These are phyloP conservation scores for Ganoderma lucidum DNA, from an alignment of 1,284 basidiomycete species.

Conservation along the genomic window DNA sequence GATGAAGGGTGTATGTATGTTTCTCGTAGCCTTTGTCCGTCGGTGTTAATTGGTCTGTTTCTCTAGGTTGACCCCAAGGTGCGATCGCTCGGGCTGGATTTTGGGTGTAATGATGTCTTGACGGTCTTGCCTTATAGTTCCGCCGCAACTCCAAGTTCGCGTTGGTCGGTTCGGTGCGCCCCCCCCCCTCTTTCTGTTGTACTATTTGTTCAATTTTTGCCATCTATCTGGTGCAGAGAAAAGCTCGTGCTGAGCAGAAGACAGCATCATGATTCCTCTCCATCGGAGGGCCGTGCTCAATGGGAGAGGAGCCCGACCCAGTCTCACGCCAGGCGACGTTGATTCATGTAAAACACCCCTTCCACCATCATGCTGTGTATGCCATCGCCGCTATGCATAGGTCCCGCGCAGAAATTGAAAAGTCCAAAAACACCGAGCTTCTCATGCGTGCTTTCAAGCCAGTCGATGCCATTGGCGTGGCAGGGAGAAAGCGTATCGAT, in stretches of 20 bases:
- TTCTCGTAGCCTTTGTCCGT: conserved; percentile 10
- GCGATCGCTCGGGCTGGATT: conserved; percentile 35
- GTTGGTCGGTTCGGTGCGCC: conserved; percentile 79
- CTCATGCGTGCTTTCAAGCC: background rate
- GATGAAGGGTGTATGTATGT: conserved; percentile 85
- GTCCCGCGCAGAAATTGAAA: conserved; percentile 41
- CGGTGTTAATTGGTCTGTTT: conserved; percentile 23
- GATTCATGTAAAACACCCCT: conserved; percentile 36
- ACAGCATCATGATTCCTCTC: conserved; percentile 50
- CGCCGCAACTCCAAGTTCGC: conserved; percentile 87
- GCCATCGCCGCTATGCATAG: conserved; percentile 40
- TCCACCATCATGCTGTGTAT: conserved; percentile 39
- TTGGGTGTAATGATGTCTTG: conserved; percentile 6
- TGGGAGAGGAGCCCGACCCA: conserved; percentile 25
- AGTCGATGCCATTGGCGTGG: background rate
- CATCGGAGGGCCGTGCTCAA: conserved; percentile 18
- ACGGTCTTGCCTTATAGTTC: conserved; percentile 60
- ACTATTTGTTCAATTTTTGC: conserved; percentile 12
- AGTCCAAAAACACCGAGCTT: conserved; percentile 40
- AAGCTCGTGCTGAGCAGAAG: conserved; percentile 68
- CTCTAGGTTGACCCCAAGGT: conserved; percentile 87
- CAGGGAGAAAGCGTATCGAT: background rate
- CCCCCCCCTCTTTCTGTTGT: background rate
- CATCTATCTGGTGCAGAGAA: conserved; percentile 52
- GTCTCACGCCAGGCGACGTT: conserved; percentile 35